These are phyloP conservation scores for Saccharomycopsis vini DNA, from an alignment of 805 yeast species.

Conservation along the genomic window DNA sequence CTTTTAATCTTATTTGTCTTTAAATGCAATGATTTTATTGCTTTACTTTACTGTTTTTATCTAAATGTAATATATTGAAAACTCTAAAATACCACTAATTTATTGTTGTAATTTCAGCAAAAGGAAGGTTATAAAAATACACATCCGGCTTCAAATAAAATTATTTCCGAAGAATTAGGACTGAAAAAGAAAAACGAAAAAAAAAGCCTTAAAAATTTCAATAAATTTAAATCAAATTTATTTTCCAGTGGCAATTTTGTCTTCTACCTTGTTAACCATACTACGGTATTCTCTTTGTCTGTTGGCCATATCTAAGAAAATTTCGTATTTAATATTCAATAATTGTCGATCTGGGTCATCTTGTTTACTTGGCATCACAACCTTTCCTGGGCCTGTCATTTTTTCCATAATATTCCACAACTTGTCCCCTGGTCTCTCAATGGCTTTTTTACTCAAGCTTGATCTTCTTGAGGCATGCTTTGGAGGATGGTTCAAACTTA, in stretches of 20 bases:
- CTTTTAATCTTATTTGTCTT: neutral
- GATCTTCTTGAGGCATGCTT: neutral
- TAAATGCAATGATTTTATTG: too few species aligned
- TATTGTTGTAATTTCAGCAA: too few species aligned
- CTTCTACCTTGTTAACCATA: constrained; percentile 46
- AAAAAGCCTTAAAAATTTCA: neutral
- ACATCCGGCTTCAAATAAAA: too few species aligned
- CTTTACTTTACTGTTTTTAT: too few species aligned
- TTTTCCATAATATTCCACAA: constrained; percentile 84
- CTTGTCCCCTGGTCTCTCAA: constrained; percentile 41
- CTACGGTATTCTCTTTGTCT: constrained; percentile 71
- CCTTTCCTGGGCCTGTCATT: constrained; percentile 77
- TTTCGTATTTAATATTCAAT: constrained; percentile 69
- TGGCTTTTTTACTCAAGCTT: constrained; percentile 15
- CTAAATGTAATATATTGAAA: too few species aligned
- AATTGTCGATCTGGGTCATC: constrained; percentile 59
- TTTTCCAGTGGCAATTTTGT: neutral
- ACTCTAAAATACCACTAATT: too few species aligned
- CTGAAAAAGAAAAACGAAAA: neutral
- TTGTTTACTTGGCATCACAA: constrained; percentile 55
- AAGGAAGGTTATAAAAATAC: too few species aligned
- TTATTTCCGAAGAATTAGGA: too few species aligned
- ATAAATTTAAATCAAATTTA: neutral
- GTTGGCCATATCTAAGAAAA: constrained; percentile 80
- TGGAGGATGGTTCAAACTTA: neutral